Conservation (phyloP, 768 basidiomycete species). For the Lyophyllum semitale region DNA sequence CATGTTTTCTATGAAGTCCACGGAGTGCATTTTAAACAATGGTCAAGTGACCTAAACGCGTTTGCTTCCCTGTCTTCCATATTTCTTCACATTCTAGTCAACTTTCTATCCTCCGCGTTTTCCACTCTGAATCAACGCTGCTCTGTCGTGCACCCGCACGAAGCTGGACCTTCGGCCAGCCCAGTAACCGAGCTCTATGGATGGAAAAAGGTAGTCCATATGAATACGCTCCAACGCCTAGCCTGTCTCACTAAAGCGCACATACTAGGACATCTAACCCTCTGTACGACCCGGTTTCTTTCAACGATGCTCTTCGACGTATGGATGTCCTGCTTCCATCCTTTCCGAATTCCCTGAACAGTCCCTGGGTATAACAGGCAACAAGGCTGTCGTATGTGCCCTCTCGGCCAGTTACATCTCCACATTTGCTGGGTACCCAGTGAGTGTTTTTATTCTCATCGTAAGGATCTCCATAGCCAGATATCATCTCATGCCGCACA, state of each 20-base stretch:
- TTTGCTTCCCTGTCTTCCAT: slow-evolving; percentile 12
- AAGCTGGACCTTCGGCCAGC: slow-evolving; percentile 72
- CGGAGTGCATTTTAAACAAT: background rate
- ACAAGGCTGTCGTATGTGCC: slow-evolving; percentile 89
- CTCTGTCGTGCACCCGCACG: slow-evolving; percentile 64
- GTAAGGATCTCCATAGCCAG: background rate
- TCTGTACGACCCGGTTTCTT: slow-evolving; percentile 61
- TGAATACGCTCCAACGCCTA: background rate
- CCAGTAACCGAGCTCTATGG: slow-evolving; percentile 71
- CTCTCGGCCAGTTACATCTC: slow-evolving; percentile 91
- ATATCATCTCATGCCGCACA: slow-evolving; percentile 2
- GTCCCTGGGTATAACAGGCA: slow-evolving; percentile 44
- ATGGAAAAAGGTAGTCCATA: slow-evolving; percentile 62
- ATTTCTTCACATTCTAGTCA: slow-evolving; percentile 6
- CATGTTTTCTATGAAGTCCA: background rate
- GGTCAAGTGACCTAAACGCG: slow-evolving; percentile 34
- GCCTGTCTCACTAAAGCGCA: slow-evolving; percentile 24
- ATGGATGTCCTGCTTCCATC: slow-evolving; percentile 24
- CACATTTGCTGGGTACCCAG: slow-evolving; percentile 91
- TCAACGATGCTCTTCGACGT: slow-evolving; percentile 72
- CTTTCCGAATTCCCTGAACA: slow-evolving; percentile 14
- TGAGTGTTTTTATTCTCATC: slow-evolving; percentile 27
- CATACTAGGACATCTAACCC: slow-evolving; percentile 55
- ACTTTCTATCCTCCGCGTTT: slow-evolving; percentile 13
- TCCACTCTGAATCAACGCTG: slow-evolving; percentile 15